phyloP scores from a whole-genome alignment of 805 yeast species.

The Ogataea trehaloabstinens region DNA sequence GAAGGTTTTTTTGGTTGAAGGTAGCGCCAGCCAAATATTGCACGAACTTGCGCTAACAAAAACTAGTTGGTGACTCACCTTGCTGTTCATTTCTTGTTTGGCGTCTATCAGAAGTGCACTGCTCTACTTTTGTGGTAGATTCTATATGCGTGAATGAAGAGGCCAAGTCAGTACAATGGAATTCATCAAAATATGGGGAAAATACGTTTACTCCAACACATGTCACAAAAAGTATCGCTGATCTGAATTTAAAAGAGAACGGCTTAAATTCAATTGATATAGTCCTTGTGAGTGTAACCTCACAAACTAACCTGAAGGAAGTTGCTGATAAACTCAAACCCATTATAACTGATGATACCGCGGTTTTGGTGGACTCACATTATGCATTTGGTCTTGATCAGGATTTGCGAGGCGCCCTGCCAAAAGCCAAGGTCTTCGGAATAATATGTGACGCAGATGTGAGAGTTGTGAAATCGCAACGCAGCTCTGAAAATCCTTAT shows the following conservation, averaged over 20 bases:
- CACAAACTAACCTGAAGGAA: conserved; percentile 7
- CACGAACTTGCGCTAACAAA: conserved; percentile 5
- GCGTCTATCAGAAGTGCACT: conserved; percentile 23
- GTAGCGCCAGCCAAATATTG: conserved; percentile 1
- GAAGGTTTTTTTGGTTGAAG: too few relatives aligned
- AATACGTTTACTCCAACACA: conserved; percentile 11
- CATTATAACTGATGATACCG: conserved; percentile 17
- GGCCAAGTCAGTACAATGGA: conserved; percentile 16
- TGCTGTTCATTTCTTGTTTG: conserved; percentile 29
- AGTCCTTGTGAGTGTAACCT: conserved; percentile 19
- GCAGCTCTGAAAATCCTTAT: neutral
- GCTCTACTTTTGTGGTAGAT: conserved; percentile 18
- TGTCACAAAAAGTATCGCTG: conserved; percentile 4
- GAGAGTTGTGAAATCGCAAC: conserved; percentile 10
- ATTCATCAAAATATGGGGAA: conserved; percentile 19
- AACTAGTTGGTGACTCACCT: conserved; percentile 31
- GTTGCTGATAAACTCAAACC: conserved; percentile 6
- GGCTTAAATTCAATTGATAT: conserved; percentile 19
- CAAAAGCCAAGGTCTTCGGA: conserved; percentile 18
- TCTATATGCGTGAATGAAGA: conserved; percentile 13
- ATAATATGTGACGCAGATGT: conserved; percentile 27
- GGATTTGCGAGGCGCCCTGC: conserved; percentile 9
- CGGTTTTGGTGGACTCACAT: conserved; percentile 27
- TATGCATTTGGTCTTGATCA: conserved; percentile 23
- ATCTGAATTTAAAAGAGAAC: conserved; percentile 3